phyloP scores from a whole-genome alignment of 441 rosid species.

The Biscutella auriculata region DNA sequence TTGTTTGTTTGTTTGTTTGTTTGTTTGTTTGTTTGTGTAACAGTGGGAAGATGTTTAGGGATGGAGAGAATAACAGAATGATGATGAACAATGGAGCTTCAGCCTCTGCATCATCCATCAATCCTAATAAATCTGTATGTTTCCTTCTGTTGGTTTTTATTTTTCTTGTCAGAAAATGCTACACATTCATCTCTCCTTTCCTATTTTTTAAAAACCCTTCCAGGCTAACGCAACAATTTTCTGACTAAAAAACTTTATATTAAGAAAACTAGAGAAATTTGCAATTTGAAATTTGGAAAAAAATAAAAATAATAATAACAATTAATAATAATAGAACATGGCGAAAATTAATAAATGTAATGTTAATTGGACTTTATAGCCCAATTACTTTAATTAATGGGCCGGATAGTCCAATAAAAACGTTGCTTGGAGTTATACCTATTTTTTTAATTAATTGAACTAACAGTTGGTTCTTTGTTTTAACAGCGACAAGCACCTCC shows the following conservation, averaged over 20 bases:
- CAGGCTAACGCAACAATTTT: no score
- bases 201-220: neutral
- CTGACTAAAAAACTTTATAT: no score
- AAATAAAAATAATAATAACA: no score
- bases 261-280: neutral
- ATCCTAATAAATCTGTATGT: slow-evolving; percentile 59
- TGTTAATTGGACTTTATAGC: neutral
- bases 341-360: no score
- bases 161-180: neutral
- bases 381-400: neutral
- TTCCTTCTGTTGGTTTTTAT: slow-evolving; percentile 11
- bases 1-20: no score
- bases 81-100: slow-evolving; percentile 46
- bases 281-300: neutral
- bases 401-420: neutral
- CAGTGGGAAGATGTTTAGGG: slow-evolving; percentile 64
- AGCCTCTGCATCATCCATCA: slow-evolving; percentile 46
- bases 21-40: neutral
- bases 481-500: slow-evolving; percentile 20
- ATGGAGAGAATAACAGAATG: slow-evolving; percentile 57
- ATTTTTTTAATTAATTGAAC: no score
- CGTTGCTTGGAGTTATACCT: no score
- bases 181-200: neutral
- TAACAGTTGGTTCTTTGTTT: neutral
- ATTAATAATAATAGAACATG: neutral